Evolutionary conservation across 1,139 yeast genomes (phyloP), one percentile per base, ranked within the genome.

Genomic region (Scheffersomyces segobiensis): DNA sequence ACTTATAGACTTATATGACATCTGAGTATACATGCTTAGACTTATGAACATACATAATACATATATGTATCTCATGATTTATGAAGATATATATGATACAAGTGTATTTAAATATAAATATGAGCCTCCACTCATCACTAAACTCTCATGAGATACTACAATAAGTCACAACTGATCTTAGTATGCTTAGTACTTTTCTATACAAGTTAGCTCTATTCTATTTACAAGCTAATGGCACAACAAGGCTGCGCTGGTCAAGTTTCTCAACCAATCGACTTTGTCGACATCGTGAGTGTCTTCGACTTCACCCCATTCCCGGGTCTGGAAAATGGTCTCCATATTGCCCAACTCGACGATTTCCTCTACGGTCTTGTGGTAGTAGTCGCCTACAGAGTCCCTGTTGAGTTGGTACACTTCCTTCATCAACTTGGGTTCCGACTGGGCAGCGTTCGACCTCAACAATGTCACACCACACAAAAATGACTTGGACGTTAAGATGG

Each of bases 281-380:
- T 92, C 97, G 19, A 95, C 98, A 72, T 95, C 99, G 70, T 95
- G 99, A 4, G 98, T 93, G 69, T 95, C 99, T 76, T 95, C 99
- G 24, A 95, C 98, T 73, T 95, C 98, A 50, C 99, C 99, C 99
- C 99, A 95, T 68, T 87, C 84, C 50, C 85, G 87, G 32, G 97
- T 91, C 74, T 95, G 99, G 73, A 85, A 85, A 54, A 88, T 87
- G 6, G 89, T 88, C 71, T 95, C 99, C 67, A 95, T 79, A 58
- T 89, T 87, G 12, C 93, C 95, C 61, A 91, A 83, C 68, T 86
- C 86, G 1, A 95, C 88, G 46, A 93, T 82, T 61, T 92, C 92
- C 57, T 89, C 93, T 19, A 92, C 75, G 1, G 87, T 63, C 59
- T 71, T 76, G 63, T 70, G 69, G 66, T 63, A 79, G 62, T 72